Evolutionary conservation across 2,329 filamentous ascomycete species (phyloP), one percentile per base, ranked within the genome.

Genomic region (Purpureocillium takamizusanense): DNA sequence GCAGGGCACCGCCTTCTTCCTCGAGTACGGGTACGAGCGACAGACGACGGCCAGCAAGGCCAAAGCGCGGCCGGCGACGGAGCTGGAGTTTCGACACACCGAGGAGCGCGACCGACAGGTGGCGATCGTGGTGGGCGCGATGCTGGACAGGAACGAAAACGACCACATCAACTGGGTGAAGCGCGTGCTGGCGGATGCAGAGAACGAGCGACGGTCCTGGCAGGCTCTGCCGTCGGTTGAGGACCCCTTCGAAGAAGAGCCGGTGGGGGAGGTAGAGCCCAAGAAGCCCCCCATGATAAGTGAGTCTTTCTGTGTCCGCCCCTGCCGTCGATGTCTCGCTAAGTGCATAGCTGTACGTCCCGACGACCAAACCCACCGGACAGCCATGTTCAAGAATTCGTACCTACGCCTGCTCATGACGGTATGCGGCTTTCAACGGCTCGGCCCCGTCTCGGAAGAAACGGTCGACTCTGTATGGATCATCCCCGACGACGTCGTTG

Each of bases 1-100:
- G 41, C 81, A 80, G 37, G 75, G 76, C 33, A 95, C 86, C 0
- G 74, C 87, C 1, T 86, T 85, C 60, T 97, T 87, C 55, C 72
- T 98, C 5, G 89, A 97, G 54, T 88, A 89, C 52, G 92, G 92
- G 0, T 83, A 86, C 49, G 88, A 95, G 52, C 86, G 81, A 53
- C 86, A 84, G 55, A 87, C 90, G 47, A 76, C 81, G 0, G 57
- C 81, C 17, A 72, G 74, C 15, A 67, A 72, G 14, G 53, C 60
- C n/a, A 72, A 78, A 32, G 74, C 80, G 9, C 77, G 76, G 47
- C 76, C 86, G 4, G 87, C 81, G 0, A 84, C 85, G 10, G 86
- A 94, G 54, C 69, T 98, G 15, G 85, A 92, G 50, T 84, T 98
- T 49, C 86, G 83, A 51, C 72, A 80, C 32, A 76, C 74, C 2